phyloP scores from a whole-genome alignment of 768 basidiomycete genomes.

The Mrakia gelida region DNA sequence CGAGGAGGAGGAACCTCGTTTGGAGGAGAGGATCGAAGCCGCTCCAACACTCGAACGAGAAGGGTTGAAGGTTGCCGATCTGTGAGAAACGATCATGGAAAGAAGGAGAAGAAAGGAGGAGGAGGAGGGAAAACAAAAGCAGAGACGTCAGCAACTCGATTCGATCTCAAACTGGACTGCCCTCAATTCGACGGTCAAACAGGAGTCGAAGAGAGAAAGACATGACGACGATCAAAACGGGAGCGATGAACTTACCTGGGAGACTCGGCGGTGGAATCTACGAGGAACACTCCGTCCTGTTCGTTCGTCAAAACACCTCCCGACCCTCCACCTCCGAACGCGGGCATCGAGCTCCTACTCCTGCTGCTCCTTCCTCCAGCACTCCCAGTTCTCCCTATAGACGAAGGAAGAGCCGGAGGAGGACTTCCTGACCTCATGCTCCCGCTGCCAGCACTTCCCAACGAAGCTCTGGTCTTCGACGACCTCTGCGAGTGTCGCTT shows the following conservation, averaged over 20 bases:
- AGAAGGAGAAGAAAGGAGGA: background rate
- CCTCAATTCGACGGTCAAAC: background rate
- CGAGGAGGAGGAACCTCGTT: constrained; percentile 28
- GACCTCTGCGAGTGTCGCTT: constrained; percentile 1
- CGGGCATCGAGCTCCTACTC: constrained; percentile 24
- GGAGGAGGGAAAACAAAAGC: background rate
- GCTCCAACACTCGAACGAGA: constrained; percentile 19
- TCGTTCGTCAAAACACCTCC: background rate
- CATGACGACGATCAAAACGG: background rate
- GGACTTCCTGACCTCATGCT: constrained; percentile 21
- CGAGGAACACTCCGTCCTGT: constrained; percentile 2
- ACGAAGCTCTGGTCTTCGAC: constrained; percentile 8
- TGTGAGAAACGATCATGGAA: background rate
- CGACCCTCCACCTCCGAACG: background rate
- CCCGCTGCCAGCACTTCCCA: background rate
- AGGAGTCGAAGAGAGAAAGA: background rate
- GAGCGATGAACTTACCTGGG: background rate
- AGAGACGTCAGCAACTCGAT: background rate
- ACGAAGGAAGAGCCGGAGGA: constrained; percentile 8
- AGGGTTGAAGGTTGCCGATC: constrained; percentile 10
- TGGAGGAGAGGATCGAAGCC: constrained; percentile 23
- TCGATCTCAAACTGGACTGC: background rate
- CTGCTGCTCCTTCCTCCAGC: background rate
- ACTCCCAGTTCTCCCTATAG: background rate
- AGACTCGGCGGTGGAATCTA: background rate